Base-by-base conservation (phyloP, 306 rosid species). In the Pachyrhizus erosus region DNA sequence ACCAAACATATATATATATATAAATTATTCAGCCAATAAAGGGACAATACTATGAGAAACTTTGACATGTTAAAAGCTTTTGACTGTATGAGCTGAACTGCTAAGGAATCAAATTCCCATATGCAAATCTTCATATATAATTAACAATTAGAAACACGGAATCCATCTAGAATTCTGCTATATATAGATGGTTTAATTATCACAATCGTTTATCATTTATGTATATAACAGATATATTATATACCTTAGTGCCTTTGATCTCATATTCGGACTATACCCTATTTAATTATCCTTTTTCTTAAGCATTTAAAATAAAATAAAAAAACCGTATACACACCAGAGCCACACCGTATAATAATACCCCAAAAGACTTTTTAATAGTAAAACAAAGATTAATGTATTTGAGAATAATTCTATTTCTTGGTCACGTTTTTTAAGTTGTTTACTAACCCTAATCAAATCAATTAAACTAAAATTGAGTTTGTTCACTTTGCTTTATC, bases 51-150 rank as follows among this genome's bases (percentile, higher is more conserved):
- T 7, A 61, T 15, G 20, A 61, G 14, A 33, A 61, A 45, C 5
- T 26, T 26, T 61, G 39, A 26, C 9, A 43, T 26, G 17, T 14
- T 24, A 75, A 26, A 75, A 39, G 43, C 62, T 77, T 61, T 21
- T 27, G 69, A 61, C 21, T 3, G 2, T 29, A 61, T 27, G 8
- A 12, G 6, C 20, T 60, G 40, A 61, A 27, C 20, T 5, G 10
- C 31, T 4, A 14, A 61, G 33, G 75, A 81, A 81, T 81, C 85
- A 23, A 15, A 81, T 74, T 74, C 75, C 46, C 29, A 7, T 52
- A 29, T 29, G 64, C 34, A 64, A 77, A 77, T 77, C 62, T 27
- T 77, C 23, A 45, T 45, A 27, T 61, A 76, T 5, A 20, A 54
- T 75, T 75, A 75, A 45, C 20, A 62, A 29, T 9, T 64, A 31